These are phyloP conservation scores for Aspergillus pseudotamarii DNA, from an alignment of 2,329 filamentous ascomycete species.

Conservation along the genomic window DNA sequence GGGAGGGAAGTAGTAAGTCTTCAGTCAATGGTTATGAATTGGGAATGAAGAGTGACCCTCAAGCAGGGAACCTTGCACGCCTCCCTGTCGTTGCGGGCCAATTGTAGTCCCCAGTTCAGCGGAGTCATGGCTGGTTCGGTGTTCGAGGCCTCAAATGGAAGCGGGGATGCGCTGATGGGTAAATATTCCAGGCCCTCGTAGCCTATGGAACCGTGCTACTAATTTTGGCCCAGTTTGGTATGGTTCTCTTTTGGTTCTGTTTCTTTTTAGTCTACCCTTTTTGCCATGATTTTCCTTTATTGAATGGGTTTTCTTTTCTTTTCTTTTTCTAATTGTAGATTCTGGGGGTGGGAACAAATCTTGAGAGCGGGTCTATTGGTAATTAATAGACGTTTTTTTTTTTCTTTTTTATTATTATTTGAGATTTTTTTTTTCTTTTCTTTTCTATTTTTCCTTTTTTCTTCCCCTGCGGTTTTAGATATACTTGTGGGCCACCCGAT, in stretches of 20 bases:
- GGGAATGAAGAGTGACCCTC: constrained; percentile 14
- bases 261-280: neutral
- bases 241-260: constrained; percentile 8
- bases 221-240: constrained; percentile 21
- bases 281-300: neutral
- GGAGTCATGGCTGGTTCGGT: constrained; percentile 7
- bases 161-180: constrained; percentile 21
- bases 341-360: neutral
- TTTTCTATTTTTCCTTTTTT: neutral
- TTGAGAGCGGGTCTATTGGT: neutral
- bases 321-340: constrained; percentile 2
- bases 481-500: constrained; percentile 5
- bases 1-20: neutral
- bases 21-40: constrained; percentile 16
- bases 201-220: constrained; percentile 18
- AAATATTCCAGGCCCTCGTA: constrained; percentile 14
- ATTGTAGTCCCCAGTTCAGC: constrained; percentile 8
- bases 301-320: constrained; percentile 2
- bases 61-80: constrained; percentile 20
- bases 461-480: constrained; percentile 1
- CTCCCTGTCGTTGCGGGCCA: constrained; percentile 18
- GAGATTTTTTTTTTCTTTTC: neutral
- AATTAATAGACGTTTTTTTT: neutral
- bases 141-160: constrained; percentile 28
- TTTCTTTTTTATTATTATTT: too few relatives aligned